Evolutionary conservation across 1,284 basidiomycete genomes (phyloP), one percentile per base, ranked within the genome.

Genomic region (Cutaneotrichosporon curvatum): DNA sequence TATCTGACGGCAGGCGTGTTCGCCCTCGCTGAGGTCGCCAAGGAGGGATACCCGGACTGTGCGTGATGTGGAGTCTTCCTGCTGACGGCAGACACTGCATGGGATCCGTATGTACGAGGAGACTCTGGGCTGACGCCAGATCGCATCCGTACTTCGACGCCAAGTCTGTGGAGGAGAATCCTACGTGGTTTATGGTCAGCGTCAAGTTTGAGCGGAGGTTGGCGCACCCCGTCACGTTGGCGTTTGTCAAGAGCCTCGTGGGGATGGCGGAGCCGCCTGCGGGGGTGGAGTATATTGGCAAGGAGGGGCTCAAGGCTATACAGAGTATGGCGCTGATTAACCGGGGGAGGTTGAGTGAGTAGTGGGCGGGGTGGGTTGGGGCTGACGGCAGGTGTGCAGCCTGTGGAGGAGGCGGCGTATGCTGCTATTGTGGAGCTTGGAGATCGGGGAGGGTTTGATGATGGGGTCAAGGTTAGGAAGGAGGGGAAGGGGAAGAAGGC

Each of bases 111-210:
- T 16, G 32, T 88, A 28, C 62, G 57, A 81, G 59, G 23, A 1
- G 15, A 7, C 3, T 19, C 4, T 19, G 8, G n/a, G 37, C 47
- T 49, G 19, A 49, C 42, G 4, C 42, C 35, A 48, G 40, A 16
- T 18, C 37, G 3, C 89, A 95, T 67, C 90, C 91, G 0, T 98
- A 97, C 70, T 92, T 80, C 63, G 92, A 97, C 62, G 63, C 80
- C 8, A 94, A 92, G 79, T 81, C 88, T 0, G 76, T 85, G 44
- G 60, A 80, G 59, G 76, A 79, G 1, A 74, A 79, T 9, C 92
- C 92, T 1, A 87, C 80, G 59, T 97, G 94, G 94, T 94, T 78
- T 74, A 94, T 96, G 70, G 68, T 91, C 41, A 84, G 89, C 59
- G 77, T 89, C 30, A 78, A 76, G 23, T 91, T 92, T 67, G 63